A percentile compares a stretch with the other conserved stretches of the same genome.
phyloP scores from a whole-genome alignment of 1,284 basidiomycete species.

The Leccinum subrobustum region DNA sequence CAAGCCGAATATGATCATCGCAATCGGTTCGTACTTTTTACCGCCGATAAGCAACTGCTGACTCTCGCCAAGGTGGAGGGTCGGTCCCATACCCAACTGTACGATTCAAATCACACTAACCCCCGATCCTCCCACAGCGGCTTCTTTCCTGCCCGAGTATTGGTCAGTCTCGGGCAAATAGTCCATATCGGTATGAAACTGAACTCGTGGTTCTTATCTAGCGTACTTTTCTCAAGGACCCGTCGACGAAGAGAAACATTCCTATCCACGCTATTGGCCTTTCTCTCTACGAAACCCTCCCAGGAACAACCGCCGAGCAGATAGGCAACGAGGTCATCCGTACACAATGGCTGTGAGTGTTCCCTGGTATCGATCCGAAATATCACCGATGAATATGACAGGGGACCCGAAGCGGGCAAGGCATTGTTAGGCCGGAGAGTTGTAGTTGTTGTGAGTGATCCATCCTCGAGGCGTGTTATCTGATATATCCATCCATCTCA shows the following conservation, averaged over 20 bases:
- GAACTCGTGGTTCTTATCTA: slow-evolving; percentile 27
- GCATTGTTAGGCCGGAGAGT: slow-evolving; percentile 77
- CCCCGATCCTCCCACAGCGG: slow-evolving; percentile 52
- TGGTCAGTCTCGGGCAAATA: slow-evolving; percentile 46
- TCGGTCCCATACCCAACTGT: slow-evolving; percentile 39
- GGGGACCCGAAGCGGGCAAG: slow-evolving; percentile 63
- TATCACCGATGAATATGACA: slow-evolving; percentile 26
- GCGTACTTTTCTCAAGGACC: slow-evolving; percentile 85
- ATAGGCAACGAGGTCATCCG: slow-evolving; percentile 84
- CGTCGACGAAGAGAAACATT: slow-evolving; percentile 73
- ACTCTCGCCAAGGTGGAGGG: slow-evolving; percentile 63
- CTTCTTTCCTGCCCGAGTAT: slow-evolving; percentile 91
- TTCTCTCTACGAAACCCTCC: slow-evolving; percentile 86
- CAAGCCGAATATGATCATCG: slow-evolving; percentile 77
- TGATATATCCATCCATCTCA: slow-evolving; percentile 6
- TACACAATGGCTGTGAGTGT: slow-evolving; percentile 87
- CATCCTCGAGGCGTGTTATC: slow-evolving; percentile 11
- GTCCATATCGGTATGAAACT: neutral
- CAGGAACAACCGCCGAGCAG: slow-evolving; percentile 72
- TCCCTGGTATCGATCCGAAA: slow-evolving; percentile 20
- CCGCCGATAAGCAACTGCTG: neutral
- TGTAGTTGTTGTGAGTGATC: slow-evolving; percentile 74
- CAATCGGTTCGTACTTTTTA: slow-evolving; percentile 59
- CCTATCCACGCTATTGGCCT: slow-evolving; percentile 93
- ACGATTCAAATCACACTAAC: slow-evolving; percentile 12